Percentiles rank a stretch among this genome's conserved stretches.
phyloP scores from a whole-genome alignment of 2,329 filamentous ascomycete species.

The Chrysosporium queenslandicum region DNA sequence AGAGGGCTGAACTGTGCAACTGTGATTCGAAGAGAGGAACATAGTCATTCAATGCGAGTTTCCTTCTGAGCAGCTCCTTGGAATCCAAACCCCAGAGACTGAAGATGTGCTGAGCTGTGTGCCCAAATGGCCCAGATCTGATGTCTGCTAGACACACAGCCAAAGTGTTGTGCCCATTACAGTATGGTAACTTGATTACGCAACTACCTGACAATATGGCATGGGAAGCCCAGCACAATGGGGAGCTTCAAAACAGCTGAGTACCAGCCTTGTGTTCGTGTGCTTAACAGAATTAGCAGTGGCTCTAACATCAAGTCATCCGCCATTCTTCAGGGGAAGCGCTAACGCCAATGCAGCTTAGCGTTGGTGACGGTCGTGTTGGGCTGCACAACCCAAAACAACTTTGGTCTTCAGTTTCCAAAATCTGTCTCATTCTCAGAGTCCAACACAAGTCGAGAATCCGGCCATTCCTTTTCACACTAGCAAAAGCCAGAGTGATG shows the following conservation, averaged over 20 bases:
- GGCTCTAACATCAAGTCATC: too few species aligned
- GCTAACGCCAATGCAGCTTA: too few species aligned
- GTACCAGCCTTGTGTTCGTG: too few species aligned
- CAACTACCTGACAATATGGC: too few species aligned
- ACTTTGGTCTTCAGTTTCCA: not conserved
- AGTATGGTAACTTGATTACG: not conserved
- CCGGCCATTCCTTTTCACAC: slow-evolving; percentile 14
- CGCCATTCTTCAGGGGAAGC: too few species aligned
- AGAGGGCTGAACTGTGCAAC: too few species aligned
- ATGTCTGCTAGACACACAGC: not conserved
- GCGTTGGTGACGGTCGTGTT: slow-evolving; percentile 1
- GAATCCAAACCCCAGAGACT: not conserved
- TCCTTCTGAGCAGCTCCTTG: not conserved
- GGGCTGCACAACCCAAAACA: not conserved
- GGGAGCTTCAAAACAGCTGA: too few species aligned
- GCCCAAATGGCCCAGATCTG: too few species aligned
- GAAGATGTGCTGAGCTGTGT: too few species aligned
- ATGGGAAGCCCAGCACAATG: too few species aligned
- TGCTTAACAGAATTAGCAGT: too few species aligned
- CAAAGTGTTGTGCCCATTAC: not conserved
- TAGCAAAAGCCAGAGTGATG: slow-evolving; percentile 2
- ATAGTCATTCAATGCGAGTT: not conserved
- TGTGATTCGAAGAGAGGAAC: not conserved
- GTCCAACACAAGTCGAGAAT: not conserved
- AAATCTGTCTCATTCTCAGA: not conserved